Evolutionary conservation across 768 basidiomycete genomes (phyloP).

Genomic region (Chlorophyllum brunneum): DNA sequence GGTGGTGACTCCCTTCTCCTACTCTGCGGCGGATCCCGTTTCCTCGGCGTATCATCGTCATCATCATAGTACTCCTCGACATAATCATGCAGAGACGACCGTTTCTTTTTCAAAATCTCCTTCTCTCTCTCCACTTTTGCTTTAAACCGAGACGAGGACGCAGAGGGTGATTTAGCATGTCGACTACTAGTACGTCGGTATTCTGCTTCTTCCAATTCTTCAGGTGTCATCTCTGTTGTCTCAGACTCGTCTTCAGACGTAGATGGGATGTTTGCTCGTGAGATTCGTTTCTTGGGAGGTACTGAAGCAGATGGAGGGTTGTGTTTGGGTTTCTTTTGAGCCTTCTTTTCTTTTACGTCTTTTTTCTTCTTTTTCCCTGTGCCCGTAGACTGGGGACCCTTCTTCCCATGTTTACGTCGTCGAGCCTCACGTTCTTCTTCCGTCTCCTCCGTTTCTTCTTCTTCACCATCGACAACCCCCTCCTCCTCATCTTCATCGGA

Average conservation of each 20-base stretch:
- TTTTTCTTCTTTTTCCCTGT: conserved; percentile 13
- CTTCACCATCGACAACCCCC: conserved; percentile 19
- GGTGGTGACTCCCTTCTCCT: conserved; percentile 19
- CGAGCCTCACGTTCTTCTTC: conserved; percentile 11
- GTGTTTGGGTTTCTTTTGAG: conserved; percentile 2
- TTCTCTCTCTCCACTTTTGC: conserved; percentile 15
- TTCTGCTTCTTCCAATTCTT: conserved; percentile 8
- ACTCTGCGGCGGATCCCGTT: conserved; percentile 15
- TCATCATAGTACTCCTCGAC: conserved; percentile 20
- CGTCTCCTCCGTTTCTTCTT: conserved; percentile 15
- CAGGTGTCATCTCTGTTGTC: not conserved
- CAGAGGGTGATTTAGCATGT: conserved; percentile 6
- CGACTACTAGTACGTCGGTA: not conserved
- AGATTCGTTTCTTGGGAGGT: conserved; percentile 9
- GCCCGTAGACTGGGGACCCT: conserved; percentile 1
- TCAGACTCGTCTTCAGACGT: conserved; percentile 11
- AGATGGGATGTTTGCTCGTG: conserved; percentile 1
- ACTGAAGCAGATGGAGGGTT: conserved; percentile 4
- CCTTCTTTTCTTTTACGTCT: conserved; percentile 11
- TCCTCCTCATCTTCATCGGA: conserved; percentile 15
- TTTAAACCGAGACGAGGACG: conserved; percentile 8
- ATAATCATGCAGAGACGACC: conserved; percentile 14
- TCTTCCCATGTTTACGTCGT: conserved; percentile 5
- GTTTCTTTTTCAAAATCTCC: conserved; percentile 9
- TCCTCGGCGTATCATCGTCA: conserved; percentile 19